A percentile compares a stretch with the other conserved stretches of the same genome.
These are phyloP conservation scores for Pseudophaeomoniella oleicola DNA, from an alignment of 2,329 filamentous ascomycete species.

Conservation along the genomic window DNA sequence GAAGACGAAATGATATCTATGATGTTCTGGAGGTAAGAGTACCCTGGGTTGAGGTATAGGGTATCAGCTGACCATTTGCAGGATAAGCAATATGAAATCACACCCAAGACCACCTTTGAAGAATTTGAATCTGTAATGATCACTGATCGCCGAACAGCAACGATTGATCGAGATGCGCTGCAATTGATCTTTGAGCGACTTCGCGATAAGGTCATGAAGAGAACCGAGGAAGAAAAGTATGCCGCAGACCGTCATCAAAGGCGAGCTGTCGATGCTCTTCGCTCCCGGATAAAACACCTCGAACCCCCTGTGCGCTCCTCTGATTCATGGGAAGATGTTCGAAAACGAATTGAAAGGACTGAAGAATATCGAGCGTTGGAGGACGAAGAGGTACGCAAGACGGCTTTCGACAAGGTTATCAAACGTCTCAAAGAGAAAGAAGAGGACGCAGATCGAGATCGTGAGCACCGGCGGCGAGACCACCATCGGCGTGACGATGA, in stretches of 20 bases:
- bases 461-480: conserved; percentile 33
- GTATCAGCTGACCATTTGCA: conserved; percentile 20
- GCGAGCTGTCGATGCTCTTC: conserved; percentile 67
- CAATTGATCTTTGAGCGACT: conserved; percentile 75
- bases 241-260: conserved; percentile 74
- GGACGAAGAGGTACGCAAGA: conserved; percentile 67
- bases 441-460: conserved; percentile 56
- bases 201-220: conserved; percentile 70
- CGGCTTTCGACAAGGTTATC: conserved; percentile 83
- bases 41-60: background rate
- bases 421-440: conserved; percentile 84
- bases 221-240: conserved; percentile 70
- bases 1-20: conserved; percentile 65
- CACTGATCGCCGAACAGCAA: conserved; percentile 75
- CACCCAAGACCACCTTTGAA: conserved; percentile 70
- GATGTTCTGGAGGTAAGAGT: conserved; percentile 71
- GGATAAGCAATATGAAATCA: conserved; percentile 88
- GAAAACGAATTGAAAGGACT: conserved; percentile 60
- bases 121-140: conserved; percentile 74
- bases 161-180: conserved; percentile 67
- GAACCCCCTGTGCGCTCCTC: conserved; percentile 64
- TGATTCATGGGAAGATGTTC: conserved; percentile 83
- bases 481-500: conserved; percentile 44
- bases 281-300: conserved; percentile 74
- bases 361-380: conserved; percentile 74